Percentiles rank a stretch among this genome's conserved stretches.
These are phyloP conservation scores for Baeospora myosura DNA, from an alignment of 1,284 basidiomycete species.

Conservation along the genomic window DNA sequence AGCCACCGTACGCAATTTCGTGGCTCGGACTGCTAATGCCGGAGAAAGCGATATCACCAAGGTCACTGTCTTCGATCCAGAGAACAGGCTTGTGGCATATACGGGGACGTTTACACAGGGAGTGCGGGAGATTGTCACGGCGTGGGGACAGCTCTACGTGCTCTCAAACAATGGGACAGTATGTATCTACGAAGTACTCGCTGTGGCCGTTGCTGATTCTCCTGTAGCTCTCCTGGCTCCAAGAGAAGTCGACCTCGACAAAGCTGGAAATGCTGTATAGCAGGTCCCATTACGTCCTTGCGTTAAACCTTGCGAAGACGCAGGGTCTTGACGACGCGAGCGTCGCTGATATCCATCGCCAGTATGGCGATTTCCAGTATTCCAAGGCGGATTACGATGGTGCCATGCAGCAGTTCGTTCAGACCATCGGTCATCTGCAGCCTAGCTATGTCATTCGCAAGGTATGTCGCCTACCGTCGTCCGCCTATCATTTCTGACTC, in stretches of 20 bases:
- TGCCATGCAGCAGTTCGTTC: conserved; percentile 87
- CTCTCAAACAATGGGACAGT: conserved; percentile 74
- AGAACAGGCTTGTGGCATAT: conserved; percentile 89
- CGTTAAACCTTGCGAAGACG: conserved; percentile 72
- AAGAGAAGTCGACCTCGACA: conserved; percentile 72
- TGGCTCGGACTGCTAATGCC: conserved; percentile 38
- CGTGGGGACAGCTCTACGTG: conserved; percentile 75
- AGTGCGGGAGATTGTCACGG: conserved; percentile 72
- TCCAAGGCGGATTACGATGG: conserved; percentile 88
- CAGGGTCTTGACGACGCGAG: conserved; percentile 65
- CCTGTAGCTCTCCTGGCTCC: conserved; percentile 57
- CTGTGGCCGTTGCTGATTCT: conserved; percentile 6
- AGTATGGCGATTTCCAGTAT: conserved; percentile 92
- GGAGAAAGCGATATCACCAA: conserved; percentile 68
- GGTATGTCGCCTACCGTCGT: conserved; percentile 34
- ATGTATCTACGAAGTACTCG: conserved; percentile 12
- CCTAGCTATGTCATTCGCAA: conserved; percentile 97
- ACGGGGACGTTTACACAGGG: conserved; percentile 74
- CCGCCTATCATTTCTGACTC: background rate
- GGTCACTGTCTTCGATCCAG: conserved; percentile 86
- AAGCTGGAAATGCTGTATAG: conserved; percentile 81
- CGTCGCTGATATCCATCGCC: conserved; percentile 79
- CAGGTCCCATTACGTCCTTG: conserved; percentile 68
- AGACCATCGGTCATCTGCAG: conserved; percentile 84
- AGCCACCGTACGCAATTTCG: conserved; percentile 72